A percentile compares a stretch with the other conserved stretches of the same genome.
Conservation (phyloP, 257 asterid species). For the Petrea volubilis region DNA sequence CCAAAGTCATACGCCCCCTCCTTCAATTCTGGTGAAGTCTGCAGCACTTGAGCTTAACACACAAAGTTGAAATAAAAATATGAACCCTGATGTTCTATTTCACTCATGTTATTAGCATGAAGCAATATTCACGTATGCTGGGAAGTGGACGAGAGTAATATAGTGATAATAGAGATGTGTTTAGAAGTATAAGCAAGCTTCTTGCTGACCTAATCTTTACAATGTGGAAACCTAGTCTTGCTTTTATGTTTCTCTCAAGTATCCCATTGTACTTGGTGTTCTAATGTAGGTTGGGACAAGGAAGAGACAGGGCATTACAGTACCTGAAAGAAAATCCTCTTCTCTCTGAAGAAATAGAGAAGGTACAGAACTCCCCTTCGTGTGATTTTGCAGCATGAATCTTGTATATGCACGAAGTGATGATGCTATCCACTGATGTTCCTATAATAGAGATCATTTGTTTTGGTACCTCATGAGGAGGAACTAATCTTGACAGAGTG, state of each 20-base stretch:
- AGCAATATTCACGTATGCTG: not conserved
- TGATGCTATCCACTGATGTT: not conserved
- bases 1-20: not conserved
- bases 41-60: not conserved
- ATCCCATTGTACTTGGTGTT: constrained; percentile 2
- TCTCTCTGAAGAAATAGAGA: constrained; percentile 82
- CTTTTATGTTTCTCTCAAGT: constrained; percentile 2
- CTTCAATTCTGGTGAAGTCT: not conserved
- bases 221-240: not conserved
- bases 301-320: constrained; percentile 92
- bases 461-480: not conserved
- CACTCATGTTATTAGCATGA: not conserved
- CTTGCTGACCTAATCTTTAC: not conserved
- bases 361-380: constrained; percentile 43
- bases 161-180: not conserved
- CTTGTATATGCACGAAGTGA: not conserved
- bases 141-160: not conserved
- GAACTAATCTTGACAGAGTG: not conserved
- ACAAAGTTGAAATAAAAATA: not conserved
- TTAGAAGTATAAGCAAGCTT: not conserved
- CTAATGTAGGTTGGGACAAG: constrained; percentile 83
- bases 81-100: not conserved
- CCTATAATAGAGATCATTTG: not conserved
- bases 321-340: constrained; percentile 74
- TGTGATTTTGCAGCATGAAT: constrained; percentile 2